Evolutionary conservation across 2,329 filamentous ascomycete genomes (phyloP).

Genomic region (Pseudogymnoascus sp.): DNA sequence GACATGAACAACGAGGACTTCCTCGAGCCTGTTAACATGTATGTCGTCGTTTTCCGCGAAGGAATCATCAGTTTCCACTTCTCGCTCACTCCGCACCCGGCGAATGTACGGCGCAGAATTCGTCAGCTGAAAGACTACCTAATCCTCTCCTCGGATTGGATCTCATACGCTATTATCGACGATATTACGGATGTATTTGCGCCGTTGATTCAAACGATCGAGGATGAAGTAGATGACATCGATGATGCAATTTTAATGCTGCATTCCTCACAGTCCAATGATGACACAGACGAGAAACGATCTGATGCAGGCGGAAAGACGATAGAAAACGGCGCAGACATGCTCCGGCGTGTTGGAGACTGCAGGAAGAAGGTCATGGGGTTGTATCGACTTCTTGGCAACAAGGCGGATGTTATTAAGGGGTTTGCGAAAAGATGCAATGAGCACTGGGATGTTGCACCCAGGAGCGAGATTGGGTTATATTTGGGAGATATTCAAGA

Average conservation of each 20-base stretch:
- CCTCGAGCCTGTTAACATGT: constrained; percentile 93
- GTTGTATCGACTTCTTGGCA: constrained; percentile 83
- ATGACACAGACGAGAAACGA: constrained; percentile 41
- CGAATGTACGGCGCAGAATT: constrained; percentile 89
- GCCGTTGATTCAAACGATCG: constrained; percentile 84
- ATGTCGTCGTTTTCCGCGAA: constrained; percentile 92
- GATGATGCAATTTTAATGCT: constrained; percentile 83
- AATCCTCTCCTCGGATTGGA: constrained; percentile 91
- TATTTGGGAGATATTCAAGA: constrained; percentile 98
- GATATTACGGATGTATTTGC: constrained; percentile 97
- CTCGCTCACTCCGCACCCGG: constrained; percentile 89
- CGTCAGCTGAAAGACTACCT: constrained; percentile 91
- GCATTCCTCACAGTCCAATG: constrained; percentile 49
- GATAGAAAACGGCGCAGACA: constrained; percentile 57
- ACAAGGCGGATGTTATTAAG: constrained; percentile 98
- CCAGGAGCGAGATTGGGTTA: constrained; percentile 89
- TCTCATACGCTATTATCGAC: constrained; percentile 95
- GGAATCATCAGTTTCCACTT: constrained; percentile 96
- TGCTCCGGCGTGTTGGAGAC: constrained; percentile 87
- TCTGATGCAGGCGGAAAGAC: constrained; percentile 34
- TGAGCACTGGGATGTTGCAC: constrained; percentile 94
- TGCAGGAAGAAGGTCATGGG: constrained; percentile 97
- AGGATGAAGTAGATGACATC: constrained; percentile 94
- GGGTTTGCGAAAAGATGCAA: constrained; percentile 98
- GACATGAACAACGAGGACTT: constrained; percentile 84